phyloP scores from a whole-genome alignment of 108 stramenopile species.

The Nitzschia sp. region DNA sequence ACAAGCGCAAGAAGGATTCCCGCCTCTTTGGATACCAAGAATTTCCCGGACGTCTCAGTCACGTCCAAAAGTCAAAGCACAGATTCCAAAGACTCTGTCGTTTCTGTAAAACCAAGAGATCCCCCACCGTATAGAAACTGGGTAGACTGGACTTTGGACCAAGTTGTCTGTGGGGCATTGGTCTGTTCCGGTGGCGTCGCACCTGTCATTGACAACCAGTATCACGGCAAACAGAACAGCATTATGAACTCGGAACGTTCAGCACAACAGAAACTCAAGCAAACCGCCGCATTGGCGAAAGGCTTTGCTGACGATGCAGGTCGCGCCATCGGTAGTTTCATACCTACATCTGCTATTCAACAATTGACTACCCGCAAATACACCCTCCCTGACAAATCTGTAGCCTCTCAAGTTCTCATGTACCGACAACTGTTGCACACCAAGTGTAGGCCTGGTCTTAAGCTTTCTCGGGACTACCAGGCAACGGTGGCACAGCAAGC shows the following conservation, averaged over 20 bases:
- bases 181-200: background rate
- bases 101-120: too few species aligned
- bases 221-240: conserved; percentile 10
- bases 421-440: conserved; percentile 86
- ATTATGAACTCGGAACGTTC: conserved; percentile 7
- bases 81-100: too few species aligned
- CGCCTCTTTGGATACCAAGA: too few species aligned
- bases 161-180: conserved; percentile 8
- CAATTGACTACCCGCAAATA: conserved; percentile 56
- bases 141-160: conserved; percentile 17
- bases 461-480: conserved; percentile 67
- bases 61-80: too few species aligned
- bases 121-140: background rate
- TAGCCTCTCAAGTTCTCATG: conserved; percentile 86
- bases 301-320: conserved; percentile 40
- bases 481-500: conserved; percentile 76
- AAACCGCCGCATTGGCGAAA: conserved; percentile 27
- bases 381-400: conserved; percentile 79
- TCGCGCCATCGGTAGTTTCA: conserved; percentile 37
- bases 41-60: too few species aligned
- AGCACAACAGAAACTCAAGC: conserved; percentile 2
- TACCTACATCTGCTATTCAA: conserved; percentile 43
- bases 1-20: too few species aligned
- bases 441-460: conserved; percentile 74
- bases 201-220: background rate